These are phyloP conservation scores for Cercospora sp. DNA, from an alignment of 2,329 filamentous ascomycete genomes.

Conservation along the genomic window DNA sequence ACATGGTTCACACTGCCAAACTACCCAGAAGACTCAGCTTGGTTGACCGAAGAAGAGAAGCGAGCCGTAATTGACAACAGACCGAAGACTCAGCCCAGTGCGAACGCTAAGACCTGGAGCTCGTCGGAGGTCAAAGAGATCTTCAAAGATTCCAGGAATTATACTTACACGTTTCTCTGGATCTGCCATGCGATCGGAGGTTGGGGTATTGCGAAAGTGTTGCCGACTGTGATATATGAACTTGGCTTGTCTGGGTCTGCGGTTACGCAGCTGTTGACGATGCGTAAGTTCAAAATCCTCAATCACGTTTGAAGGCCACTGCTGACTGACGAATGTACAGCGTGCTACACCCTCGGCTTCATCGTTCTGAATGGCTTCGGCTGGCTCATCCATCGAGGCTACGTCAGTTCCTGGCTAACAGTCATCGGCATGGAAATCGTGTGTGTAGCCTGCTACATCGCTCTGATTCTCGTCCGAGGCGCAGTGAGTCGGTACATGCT, in stretches of 20 bases:
- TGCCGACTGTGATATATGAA: conserved; percentile 45
- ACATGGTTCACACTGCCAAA: conserved; percentile 53
- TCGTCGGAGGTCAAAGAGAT: conserved; percentile 22
- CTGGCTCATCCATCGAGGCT: conserved; percentile 24
- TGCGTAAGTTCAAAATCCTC: conserved; percentile 9
- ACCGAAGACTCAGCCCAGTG: conserved; percentile 26
- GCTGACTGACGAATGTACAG: neutral
- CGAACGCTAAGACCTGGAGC: conserved; percentile 28
- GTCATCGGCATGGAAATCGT: conserved; percentile 36
- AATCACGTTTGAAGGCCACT: neutral
- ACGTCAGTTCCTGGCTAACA: conserved; percentile 24
- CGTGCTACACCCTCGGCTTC: conserved; percentile 30
- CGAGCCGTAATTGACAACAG: conserved; percentile 21
- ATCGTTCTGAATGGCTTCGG: conserved; percentile 24
- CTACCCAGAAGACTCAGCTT: conserved; percentile 58
- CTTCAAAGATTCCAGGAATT: conserved; percentile 25
- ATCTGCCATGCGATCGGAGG: conserved; percentile 33
- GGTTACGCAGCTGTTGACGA: conserved; percentile 47
- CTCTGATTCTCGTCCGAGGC: conserved; percentile 42
- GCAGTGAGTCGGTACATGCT: conserved; percentile 43
- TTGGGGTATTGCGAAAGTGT: conserved; percentile 43
- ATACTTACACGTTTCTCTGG: conserved; percentile 30
- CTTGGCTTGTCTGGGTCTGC: conserved; percentile 45
- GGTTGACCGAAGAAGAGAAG: conserved; percentile 51
- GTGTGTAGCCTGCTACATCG: conserved; percentile 44